A percentile compares a stretch with the other conserved stretches of the same genome.
Evolutionary conservation across 441 rosid species (phyloP).

Genomic region (Capsella rubella): DNA sequence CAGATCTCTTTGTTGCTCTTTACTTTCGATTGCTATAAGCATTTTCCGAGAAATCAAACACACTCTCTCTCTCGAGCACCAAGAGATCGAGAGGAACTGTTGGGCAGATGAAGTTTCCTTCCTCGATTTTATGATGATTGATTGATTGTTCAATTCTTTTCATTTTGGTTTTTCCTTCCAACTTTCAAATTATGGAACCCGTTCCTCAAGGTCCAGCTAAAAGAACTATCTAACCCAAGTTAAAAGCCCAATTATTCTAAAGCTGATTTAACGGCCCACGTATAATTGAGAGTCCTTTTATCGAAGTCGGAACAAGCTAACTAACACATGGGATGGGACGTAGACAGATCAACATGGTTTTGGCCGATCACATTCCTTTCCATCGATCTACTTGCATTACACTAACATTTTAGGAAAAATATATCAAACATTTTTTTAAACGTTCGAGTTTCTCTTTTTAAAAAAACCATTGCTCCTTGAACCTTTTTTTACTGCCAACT

Average conservation of each 20-base stretch:
- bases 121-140: constrained; percentile 18
- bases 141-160: constrained; percentile 26
- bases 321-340: too few relatives aligned
- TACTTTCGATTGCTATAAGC: constrained; percentile 8
- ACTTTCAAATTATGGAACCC: not conserved
- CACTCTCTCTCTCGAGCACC: constrained; percentile 35
- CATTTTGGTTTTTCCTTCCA: not conserved
- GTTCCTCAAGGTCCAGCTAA: not conserved
- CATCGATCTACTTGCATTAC: too few relatives aligned
- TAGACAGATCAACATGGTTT: not conserved
- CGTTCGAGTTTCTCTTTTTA: not conserved
- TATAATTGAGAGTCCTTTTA: not conserved
- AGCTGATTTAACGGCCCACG: not conserved
- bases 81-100: constrained; percentile 45
- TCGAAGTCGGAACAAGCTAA: too few relatives aligned
- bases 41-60: constrained; percentile 6
- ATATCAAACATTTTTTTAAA: too few relatives aligned
- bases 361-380: not conserved
- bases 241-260: not conserved
- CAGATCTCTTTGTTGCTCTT: constrained; percentile 20
- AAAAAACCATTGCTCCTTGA: not conserved
- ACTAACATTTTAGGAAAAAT: too few relatives aligned
- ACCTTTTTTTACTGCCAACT: not conserved
- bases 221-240: not conserved
- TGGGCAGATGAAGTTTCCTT: constrained; percentile 35